These are phyloP conservation scores for Candida khao-thaluensis DNA, from an alignment of 805 yeast species.

Conservation along the genomic window DNA sequence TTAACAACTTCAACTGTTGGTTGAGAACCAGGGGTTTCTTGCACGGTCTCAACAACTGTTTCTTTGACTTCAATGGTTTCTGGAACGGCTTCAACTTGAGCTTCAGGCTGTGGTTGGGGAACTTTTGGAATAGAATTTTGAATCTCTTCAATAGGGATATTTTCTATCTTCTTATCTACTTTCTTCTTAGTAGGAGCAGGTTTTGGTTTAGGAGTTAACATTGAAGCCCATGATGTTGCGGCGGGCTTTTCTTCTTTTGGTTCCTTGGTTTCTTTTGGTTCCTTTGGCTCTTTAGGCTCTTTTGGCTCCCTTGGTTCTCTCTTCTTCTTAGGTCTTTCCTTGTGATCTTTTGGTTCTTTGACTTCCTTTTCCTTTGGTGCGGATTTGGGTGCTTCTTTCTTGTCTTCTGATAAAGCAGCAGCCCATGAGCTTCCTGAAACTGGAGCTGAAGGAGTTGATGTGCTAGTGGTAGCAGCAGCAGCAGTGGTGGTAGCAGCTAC, in stretches of 20 bases:
- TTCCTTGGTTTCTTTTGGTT: neutral
- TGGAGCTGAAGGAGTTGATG: constrained; percentile 16
- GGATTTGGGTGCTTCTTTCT: constrained; percentile 24
- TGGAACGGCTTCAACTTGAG: constrained; percentile 17
- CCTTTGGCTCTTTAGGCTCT: constrained; percentile 8
- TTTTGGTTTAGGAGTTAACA: constrained; percentile 56
- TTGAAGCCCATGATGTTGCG: constrained; percentile 65
- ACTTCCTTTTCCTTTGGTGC: constrained; percentile 17
- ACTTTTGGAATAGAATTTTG: constrained; percentile 17
- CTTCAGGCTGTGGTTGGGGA: constrained; percentile 19
- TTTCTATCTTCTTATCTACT: constrained; percentile 13
- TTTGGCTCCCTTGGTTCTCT: constrained; percentile 11
- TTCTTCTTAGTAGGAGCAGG: constrained; percentile 21
- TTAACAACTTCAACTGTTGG: constrained; percentile 5
- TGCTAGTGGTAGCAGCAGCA: constrained; percentile 15
- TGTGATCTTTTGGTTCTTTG: constrained; percentile 16
- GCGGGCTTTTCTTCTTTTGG: constrained; percentile 6
- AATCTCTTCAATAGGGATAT: constrained; percentile 16
- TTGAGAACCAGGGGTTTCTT: constrained; percentile 21
- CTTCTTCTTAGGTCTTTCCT: constrained; percentile 23
- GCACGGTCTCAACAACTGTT: constrained; percentile 23
- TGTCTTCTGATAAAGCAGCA: constrained; percentile 40
- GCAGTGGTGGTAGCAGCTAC: constrained; percentile 19
- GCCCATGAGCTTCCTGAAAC: constrained; percentile 39
- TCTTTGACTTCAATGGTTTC: constrained; percentile 16